These are phyloP conservation scores for Plantago ovata DNA, from an alignment of 257 asterid genomes.

Conservation along the genomic window DNA sequence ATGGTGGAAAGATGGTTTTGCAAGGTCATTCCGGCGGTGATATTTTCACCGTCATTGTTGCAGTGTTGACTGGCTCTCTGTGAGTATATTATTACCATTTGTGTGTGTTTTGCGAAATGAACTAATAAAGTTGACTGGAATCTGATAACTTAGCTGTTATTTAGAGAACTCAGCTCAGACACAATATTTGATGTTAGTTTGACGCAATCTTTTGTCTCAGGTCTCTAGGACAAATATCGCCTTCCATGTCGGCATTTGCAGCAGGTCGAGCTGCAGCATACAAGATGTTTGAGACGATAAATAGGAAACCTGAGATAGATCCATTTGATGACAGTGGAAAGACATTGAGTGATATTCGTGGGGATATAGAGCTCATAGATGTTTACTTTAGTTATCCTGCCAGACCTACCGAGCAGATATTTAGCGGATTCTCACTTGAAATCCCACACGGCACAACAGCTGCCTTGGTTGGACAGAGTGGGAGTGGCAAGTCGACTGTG, in stretches of 20 bases:
- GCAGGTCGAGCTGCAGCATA: slow-evolving; percentile 61
- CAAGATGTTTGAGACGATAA: slow-evolving; percentile 58
- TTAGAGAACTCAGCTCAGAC: neutral
- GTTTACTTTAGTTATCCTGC: slow-evolving; percentile 66
- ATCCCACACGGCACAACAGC: slow-evolving; percentile 47
- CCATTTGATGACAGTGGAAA: slow-evolving; percentile 41
- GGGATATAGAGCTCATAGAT: slow-evolving; percentile 62
- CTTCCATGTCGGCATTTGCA: slow-evolving; percentile 54
- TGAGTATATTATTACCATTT: slow-evolving; percentile 23
- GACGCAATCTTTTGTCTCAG: slow-evolving; percentile 23
- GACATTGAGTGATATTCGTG: slow-evolving; percentile 42
- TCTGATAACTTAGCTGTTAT: neutral
- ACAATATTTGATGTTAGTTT: no score
- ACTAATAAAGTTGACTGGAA: neutral
- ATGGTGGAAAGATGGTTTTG: slow-evolving; percentile 50
- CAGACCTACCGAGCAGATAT: slow-evolving; percentile 71
- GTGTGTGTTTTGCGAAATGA: neutral
- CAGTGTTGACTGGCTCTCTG: slow-evolving; percentile 66
- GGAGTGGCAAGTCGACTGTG: slow-evolving; percentile 79
- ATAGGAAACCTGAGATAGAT: slow-evolving; percentile 49
- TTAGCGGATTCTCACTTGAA: slow-evolving; percentile 48
- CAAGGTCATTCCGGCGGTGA: slow-evolving; percentile 46
- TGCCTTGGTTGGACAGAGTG: slow-evolving; percentile 86
- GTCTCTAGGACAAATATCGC: slow-evolving; percentile 60
- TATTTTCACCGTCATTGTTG: slow-evolving; percentile 46